Evolutionary conservation across 192 early-diverging fungal genomes (phyloP), one percentile per base, ranked within the genome.

Genomic region (Polychytrium aggregatum): DNA sequence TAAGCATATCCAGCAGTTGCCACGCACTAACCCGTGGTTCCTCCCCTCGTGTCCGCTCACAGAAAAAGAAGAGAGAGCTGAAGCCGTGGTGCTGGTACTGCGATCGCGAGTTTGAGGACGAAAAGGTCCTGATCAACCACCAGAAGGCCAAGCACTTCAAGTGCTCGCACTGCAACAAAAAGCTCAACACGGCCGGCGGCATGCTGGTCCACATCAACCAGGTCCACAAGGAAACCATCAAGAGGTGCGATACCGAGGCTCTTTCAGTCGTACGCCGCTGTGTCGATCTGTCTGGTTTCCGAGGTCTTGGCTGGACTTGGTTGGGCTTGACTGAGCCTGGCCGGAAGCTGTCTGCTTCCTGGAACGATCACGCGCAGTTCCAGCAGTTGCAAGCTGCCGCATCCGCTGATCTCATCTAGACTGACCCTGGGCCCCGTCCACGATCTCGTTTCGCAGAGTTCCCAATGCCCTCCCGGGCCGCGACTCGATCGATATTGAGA

Each of bases 61-160:
- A 67, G 56, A 63, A 72, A 63, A 66, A 74, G 67, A 57, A 62
- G 44, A 68, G 67, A 53, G 71, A 74, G 50, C 16, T 60, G n/a
- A 62, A 67, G 54, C 65, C 63, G 28, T 67, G 64, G 70, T 67
- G 62, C 56, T 70, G 72, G 92, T 94, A 97, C 64, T 97, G 93
- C 62, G 89, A 94, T 45, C 74, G 87, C 44, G 87, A 90, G 48
- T 97, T 97, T 60, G 89, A 92, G 46, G 90, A 93, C 62, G 91
- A 94, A 49, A 92, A 88, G 53, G 82, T 91, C 7, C 70, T 97
- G 40, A 78, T 97, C 27, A 76, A 87, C 48, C 93, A 97, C 64
- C 93, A 97, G 60, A 81, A 79, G 62, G 84, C 86, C 28, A 88
- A 87, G 63, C 93, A 97, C 57, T 94, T 94, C 71, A 92, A 93